These are phyloP conservation scores for Vitis rupestris DNA, from an alignment of 164 flowering plant genomes.

Conservation along the genomic window DNA sequence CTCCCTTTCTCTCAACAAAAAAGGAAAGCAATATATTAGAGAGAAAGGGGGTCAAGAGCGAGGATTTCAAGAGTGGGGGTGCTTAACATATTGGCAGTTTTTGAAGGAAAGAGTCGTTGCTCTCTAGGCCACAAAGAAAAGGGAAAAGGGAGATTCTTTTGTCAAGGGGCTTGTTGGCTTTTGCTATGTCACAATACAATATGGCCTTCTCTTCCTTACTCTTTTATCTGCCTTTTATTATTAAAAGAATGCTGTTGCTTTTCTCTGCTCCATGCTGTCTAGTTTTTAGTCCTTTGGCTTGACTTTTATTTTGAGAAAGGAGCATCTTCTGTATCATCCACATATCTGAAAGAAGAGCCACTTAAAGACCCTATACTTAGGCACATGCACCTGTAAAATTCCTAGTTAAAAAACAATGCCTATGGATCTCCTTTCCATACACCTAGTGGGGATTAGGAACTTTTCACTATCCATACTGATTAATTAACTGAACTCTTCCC, in stretches of 20 bases:
- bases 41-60: conserved; percentile 15
- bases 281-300: too few species aligned
- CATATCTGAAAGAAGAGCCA: background rate
- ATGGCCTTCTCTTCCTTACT: background rate
- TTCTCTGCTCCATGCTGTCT: background rate
- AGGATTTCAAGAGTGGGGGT: conserved; percentile 21
- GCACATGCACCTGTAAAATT: background rate
- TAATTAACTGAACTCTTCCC: too few species aligned
- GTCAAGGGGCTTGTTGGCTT: conserved; percentile 23
- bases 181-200: conserved; percentile 18
- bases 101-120: conserved; percentile 28
- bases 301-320: too few species aligned
- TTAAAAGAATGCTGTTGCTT: background rate
- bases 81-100: conserved; percentile 20
- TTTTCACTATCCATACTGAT: too few species aligned
- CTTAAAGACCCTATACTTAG: background rate
- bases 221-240: background rate
- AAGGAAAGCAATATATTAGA: conserved; percentile 5
- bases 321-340: background rate
- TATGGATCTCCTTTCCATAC: too few species aligned
- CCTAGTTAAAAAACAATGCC: too few species aligned
- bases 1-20: background rate
- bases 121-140: conserved; percentile 26
- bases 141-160: conserved; percentile 34
- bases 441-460: too few species aligned